Conservation (phyloP, 345 rosid genomes). For the Mangifera indica region DNA sequence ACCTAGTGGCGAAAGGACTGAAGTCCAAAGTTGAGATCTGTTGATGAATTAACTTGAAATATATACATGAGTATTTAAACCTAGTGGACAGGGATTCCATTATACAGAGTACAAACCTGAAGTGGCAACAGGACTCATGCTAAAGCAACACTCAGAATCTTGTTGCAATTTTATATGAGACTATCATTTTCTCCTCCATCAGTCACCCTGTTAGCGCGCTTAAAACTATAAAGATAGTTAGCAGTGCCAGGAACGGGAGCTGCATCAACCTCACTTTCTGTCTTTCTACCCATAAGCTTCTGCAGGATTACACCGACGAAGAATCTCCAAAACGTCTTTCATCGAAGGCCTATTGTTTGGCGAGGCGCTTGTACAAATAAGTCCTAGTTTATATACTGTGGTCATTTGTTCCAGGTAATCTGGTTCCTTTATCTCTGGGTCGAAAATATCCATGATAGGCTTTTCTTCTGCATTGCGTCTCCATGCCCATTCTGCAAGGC, state of each 20-base stretch:
- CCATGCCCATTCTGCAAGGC: conserved; percentile 93
- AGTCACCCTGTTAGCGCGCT: conserved; percentile 17
- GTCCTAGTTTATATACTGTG: conserved; percentile 63
- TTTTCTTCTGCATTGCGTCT: conserved; percentile 49
- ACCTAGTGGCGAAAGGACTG: too few relatives aligned
- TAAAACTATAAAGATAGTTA: conserved; percentile 33
- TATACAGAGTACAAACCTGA: too few relatives aligned
- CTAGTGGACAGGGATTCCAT: too few relatives aligned
- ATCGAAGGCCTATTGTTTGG: conserved; percentile 71
- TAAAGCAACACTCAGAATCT: too few relatives aligned
- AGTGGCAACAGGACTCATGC: too few relatives aligned
- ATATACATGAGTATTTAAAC: too few relatives aligned
- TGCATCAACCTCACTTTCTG: conserved; percentile 31
- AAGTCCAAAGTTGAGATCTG: too few relatives aligned
- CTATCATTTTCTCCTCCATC: conserved; percentile 10
- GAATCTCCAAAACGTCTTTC: conserved; percentile 72
- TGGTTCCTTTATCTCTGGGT: conserved; percentile 52
- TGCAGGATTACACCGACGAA: conserved; percentile 33
- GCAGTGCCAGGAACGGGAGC: conserved; percentile 44
- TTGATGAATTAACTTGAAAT: too few relatives aligned
- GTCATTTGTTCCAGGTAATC: conserved; percentile 53
- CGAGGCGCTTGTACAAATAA: conserved; percentile 55
- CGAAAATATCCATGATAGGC: conserved; percentile 47
- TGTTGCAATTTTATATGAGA: not conserved
- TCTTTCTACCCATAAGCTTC: conserved; percentile 27